A percentile compares a stretch with the other conserved stretches of the same genome.
Evolutionary conservation across 257 asterid species (phyloP).

Genomic region (Nicotiana noctiflora): DNA sequence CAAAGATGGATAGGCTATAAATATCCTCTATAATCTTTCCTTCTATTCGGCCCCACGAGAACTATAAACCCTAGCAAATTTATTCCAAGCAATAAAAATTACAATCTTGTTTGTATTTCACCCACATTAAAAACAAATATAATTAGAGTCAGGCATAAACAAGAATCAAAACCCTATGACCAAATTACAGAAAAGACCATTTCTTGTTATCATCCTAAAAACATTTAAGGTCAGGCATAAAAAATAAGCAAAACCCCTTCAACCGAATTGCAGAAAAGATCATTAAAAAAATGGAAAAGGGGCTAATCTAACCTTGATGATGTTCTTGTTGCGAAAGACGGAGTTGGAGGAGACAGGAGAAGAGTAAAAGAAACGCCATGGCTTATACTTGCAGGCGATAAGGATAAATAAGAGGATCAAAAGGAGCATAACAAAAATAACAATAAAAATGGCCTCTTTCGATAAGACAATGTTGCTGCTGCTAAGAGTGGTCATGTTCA

Average conservation of each 20-base stretch:
- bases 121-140: background rate
- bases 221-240: background rate
- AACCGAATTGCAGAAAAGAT: background rate
- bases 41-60: background rate
- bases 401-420: constrained; percentile 55
- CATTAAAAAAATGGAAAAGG: background rate
- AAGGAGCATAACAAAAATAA: constrained; percentile 66
- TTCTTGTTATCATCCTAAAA: background rate
- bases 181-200: background rate
- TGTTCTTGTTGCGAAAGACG: constrained; percentile 29
- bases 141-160: background rate
- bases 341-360: constrained; percentile 33
- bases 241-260: constrained; percentile 3
- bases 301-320: constrained; percentile 49
- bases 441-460: constrained; percentile 20
- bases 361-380: constrained; percentile 55
- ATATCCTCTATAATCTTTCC: background rate
- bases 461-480: constrained; percentile 31
- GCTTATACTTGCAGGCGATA: constrained; percentile 78
- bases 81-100: background rate
- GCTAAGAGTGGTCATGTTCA: constrained; percentile 7
- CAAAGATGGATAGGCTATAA: background rate
- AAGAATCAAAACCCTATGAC: background rate
- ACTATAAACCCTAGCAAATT: constrained; percentile 5
- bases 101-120: background rate